Percentiles rank a stretch among this genome's conserved stretches.
Conservation (phyloP, 257 asterid genomes). For the Dorcoceras hygrometricum region DNA sequence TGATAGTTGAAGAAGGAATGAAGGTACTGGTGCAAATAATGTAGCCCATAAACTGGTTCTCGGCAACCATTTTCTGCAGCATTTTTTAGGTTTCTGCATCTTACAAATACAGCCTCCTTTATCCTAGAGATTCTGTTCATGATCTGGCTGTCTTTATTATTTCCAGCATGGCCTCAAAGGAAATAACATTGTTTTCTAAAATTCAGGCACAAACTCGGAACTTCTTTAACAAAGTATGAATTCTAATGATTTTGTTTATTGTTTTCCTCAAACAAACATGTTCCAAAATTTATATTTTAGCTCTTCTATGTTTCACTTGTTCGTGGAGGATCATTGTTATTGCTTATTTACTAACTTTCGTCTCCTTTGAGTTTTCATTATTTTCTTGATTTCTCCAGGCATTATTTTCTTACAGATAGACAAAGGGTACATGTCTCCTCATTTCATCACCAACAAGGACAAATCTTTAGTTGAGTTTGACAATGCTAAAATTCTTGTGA, state of each 20-base stretch:
- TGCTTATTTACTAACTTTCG: conserved; percentile 7
- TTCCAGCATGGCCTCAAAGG: background rate
- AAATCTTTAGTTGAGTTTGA: conserved; percentile 80
- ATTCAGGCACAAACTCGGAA: background rate
- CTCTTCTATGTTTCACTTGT: background rate
- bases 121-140: background rate
- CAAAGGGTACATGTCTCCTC: conserved; percentile 94
- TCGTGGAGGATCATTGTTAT: conserved; percentile 5
- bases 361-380: conserved; percentile 43
- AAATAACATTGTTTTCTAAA: background rate
- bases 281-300: background rate
- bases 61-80: background rate
- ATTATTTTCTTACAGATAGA: conserved; percentile 90
- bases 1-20: conserved; percentile 94
- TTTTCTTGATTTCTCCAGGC: conserved; percentile 75
- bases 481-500: conserved; percentile 81
- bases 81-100: background rate
- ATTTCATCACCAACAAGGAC: conserved; percentile 68
- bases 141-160: background rate
- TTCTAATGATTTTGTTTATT: background rate
- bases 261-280: background rate
- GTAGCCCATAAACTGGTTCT: background rate
- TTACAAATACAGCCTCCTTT: background rate
- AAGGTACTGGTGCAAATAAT: conserved; percentile 47
- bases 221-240: background rate